Base-by-base conservation (phyloP, 2,329 filamentous ascomycete species). In the Penicillium sp. region DNA sequence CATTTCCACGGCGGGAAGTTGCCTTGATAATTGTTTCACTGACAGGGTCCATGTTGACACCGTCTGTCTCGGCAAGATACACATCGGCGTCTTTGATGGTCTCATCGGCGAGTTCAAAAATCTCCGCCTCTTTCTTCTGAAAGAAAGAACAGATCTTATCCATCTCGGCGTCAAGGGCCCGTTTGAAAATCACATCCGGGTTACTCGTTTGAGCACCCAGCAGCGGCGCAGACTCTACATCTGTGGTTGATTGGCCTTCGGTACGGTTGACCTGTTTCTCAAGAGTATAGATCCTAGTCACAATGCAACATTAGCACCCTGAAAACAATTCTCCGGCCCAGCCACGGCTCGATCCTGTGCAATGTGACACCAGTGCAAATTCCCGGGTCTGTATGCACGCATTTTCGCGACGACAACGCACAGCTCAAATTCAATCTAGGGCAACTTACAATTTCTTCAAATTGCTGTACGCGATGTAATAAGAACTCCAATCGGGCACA, bases 381-480 rank as follows among this genome's bases (percentile, higher is more conserved):
- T 27, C 39, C 13, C 7, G 38, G 32, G 13, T 36, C 38, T 35
- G 38, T 16, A 36, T 16, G 35, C 51, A n/a, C 32, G 27, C 36
- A 39, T 19, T 27, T 27, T 36, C 44, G 41, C 27, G 27, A 19
- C 13, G 41, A 48, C 50, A 39, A 38, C 39, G 19, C 26, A 52
- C 14, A 5, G 19, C 32, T n/a, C 4, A 35, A 29, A 40, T 2
- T 9, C 19, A 41, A 35, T 11, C 38, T 18, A 38, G 36, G 34
- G 23, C 19, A 50, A 81, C 89, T 69, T 74, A 95, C 91, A 97
- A 83, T 80, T 99, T 99, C 81, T 99, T 99, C 66, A 99, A 83
- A 70, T 97, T 97, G 78, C 92, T 97, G 76, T 99, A 99, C 57
- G 92, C 90, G 70, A 99, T 95, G 76, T 99, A 99, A 75, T 97